phyloP scores from a whole-genome alignment of 140 eudicot genomes.

The Oenanthe javanica region DNA sequence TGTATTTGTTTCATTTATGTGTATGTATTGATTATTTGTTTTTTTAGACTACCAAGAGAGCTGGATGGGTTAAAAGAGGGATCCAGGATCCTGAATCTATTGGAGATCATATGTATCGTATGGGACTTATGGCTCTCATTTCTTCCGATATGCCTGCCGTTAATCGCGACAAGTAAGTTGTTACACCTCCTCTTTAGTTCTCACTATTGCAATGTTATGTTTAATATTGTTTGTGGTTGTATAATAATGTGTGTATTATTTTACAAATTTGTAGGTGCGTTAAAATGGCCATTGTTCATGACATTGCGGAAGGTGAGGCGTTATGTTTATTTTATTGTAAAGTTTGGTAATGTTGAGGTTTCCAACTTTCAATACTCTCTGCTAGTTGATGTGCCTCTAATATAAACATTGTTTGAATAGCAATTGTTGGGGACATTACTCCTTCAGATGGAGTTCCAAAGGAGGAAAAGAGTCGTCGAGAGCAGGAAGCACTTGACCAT shows the following conservation, averaged over 20 bases:
- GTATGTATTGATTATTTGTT: slow-evolving; percentile 2
- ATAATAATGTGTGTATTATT: not conserved
- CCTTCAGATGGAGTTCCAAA: slow-evolving; percentile 88
- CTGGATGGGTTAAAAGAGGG: slow-evolving; percentile 86
- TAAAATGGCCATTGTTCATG: slow-evolving; percentile 97
- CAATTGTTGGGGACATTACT: slow-evolving; percentile 97
- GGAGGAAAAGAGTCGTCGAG: slow-evolving; percentile 73
- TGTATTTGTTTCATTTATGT: not conserved
- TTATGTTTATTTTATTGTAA: not conserved
- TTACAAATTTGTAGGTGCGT: slow-evolving; percentile 49
- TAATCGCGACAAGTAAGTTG: slow-evolving; percentile 74
- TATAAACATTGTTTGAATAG: slow-evolving; percentile 30
- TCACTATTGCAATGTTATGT: not conserved
- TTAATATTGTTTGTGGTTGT: too few relatives aligned
- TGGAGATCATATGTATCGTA: slow-evolving; percentile 95
- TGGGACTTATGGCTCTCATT: slow-evolving; percentile 93
- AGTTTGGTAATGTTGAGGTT: not conserved
- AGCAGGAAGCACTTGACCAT: slow-evolving; percentile 75
- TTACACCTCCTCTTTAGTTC: not conserved
- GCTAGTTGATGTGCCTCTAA: not conserved
- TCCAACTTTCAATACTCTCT: not conserved
- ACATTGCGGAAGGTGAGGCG: slow-evolving; percentile 42
- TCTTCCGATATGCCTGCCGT: slow-evolving; percentile 76
- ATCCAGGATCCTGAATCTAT: slow-evolving; percentile 77
- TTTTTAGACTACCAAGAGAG: slow-evolving; percentile 79